phyloP scores from a whole-genome alignment of 352 stramenopile species.

The Phytophthora citricola region DNA sequence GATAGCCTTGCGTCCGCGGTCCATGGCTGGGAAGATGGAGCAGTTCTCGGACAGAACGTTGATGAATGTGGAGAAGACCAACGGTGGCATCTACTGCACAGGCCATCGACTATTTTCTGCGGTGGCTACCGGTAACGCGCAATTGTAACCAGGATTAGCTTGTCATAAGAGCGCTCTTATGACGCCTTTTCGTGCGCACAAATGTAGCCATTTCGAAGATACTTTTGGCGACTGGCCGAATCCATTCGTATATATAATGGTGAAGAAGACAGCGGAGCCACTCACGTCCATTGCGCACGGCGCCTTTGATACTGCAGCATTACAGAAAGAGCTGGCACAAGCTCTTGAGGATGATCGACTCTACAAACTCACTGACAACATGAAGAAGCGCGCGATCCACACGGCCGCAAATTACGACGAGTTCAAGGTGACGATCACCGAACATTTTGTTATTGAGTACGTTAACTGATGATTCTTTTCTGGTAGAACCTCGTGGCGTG shows the following conservation, averaged over 20 bases:
- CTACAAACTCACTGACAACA: slow-evolving; percentile 86
- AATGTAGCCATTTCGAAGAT: slow-evolving; percentile 39
- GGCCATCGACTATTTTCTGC: slow-evolving; percentile 27
- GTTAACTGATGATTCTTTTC: background rate
- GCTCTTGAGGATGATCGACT: slow-evolving; percentile 83
- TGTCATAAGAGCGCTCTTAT: slow-evolving; percentile 34
- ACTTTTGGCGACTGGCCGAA: slow-evolving; percentile 6
- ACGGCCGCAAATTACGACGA: slow-evolving; percentile 86
- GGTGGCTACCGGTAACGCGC: background rate
- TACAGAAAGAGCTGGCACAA: slow-evolving; percentile 75
- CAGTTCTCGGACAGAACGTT: slow-evolving; percentile 9
- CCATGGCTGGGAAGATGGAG: slow-evolving; percentile 46
- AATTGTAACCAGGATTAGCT: slow-evolving; percentile 20
- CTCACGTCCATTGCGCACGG: slow-evolving; percentile 85
- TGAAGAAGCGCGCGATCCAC: slow-evolving; percentile 91
- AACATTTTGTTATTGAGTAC: background rate
- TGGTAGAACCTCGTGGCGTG: slow-evolving; percentile 84
- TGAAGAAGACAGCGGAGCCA: slow-evolving; percentile 34
- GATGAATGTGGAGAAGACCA: slow-evolving; percentile 24
- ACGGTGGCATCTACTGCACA: background rate
- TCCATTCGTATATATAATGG: slow-evolving; percentile 3
- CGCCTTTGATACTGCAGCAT: slow-evolving; percentile 70
- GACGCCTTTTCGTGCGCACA: slow-evolving; percentile 24
- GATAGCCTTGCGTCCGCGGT: slow-evolving; percentile 86
- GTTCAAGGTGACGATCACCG: slow-evolving; percentile 63